Evolutionary conservation across 129 eudicot genomes (phyloP), one percentile per base, ranked within the genome.

Genomic region (Cynara cardunculus): DNA sequence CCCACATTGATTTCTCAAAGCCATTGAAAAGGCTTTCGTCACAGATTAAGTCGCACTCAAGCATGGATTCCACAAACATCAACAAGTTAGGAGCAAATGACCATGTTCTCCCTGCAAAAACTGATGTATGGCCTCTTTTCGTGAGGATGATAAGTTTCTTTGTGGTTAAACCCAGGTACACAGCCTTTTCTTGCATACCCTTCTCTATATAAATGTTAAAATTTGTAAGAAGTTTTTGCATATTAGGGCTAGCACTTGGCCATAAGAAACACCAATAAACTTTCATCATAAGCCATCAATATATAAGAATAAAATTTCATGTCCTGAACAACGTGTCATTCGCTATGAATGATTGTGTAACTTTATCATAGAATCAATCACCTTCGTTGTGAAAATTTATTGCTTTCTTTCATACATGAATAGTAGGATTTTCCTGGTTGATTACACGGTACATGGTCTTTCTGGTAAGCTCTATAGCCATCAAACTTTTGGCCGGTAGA

Each of bases 121-220:
- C 73, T 69, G 91, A 94, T 34, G 21, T 95, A 14, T 95, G 97
- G 99, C 89, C 90, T 83, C 89, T 92, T 53, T 79, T 90, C 41
- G 94, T 95, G 83, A 89, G 96, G 80, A 73, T 90, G 90, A 88
- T 84, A 76, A 90, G 99, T 83, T 92, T 92, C 86, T 88, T 95
- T 77, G 68, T 95, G 80, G 73, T 87, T 62, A 81, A 87, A 72
- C 84, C 90, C 81, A 90, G 98, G 98, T 94, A 85, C 69, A 46
- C 9, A 37, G 14, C 49, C 27, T 35, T 62, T 32, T 12, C 53
- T 73, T 81, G 79, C 69, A 73, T 74, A 32, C 27, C 26, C 11
- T 35, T 7, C 16, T 81, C 35, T 19, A 39, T 39, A n/a, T 39
- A 39, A 39, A 26, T 71, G 18, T 49, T 56, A 7, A 10, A n/a